A percentile compares a stretch with the other conserved stretches of the same genome.
phyloP scores from a whole-genome alignment of 2,329 filamentous ascomycete genomes.

The Sporothrix dimorphospora region DNA sequence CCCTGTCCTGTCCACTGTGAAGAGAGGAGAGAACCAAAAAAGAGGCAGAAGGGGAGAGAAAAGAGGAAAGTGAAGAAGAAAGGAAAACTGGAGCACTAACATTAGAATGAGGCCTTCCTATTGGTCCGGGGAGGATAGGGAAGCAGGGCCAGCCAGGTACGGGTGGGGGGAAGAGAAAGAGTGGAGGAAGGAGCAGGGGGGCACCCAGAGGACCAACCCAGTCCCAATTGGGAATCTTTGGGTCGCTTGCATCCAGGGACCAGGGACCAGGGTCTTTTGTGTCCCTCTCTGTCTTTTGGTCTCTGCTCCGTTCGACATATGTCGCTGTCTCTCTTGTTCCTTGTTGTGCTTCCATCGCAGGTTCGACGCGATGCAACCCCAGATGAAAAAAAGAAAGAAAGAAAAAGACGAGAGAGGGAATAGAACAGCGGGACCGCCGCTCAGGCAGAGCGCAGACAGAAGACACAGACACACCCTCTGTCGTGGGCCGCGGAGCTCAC shows the following conservation, averaged over 20 bases:
- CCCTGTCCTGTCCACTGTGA: constrained; percentile 5
- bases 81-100: constrained; percentile 12
- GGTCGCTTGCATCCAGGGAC: constrained; percentile 14
- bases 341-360: neutral
- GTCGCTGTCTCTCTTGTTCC: neutral
- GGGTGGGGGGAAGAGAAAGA: neutral
- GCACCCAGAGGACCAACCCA: neutral
- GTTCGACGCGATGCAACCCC: constrained; percentile 25
- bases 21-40: neutral
- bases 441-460: neutral
- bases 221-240: constrained; percentile 12
- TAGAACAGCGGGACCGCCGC: neutral
- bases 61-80: neutral
- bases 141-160: constrained; percentile 9
- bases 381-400: neutral
- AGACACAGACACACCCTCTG: neutral
- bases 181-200: neutral
- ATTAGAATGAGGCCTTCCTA: constrained; percentile 3
- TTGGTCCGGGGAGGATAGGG: constrained; percentile 22
- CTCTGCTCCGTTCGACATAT: no score
- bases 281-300: neutral
- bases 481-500: neutral
- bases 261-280: neutral
- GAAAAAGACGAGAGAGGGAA: neutral
- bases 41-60: neutral